These are phyloP conservation scores for Papiliotrema terrestris DNA, from an alignment of 1,284 basidiomycete species.

Conservation along the genomic window DNA sequence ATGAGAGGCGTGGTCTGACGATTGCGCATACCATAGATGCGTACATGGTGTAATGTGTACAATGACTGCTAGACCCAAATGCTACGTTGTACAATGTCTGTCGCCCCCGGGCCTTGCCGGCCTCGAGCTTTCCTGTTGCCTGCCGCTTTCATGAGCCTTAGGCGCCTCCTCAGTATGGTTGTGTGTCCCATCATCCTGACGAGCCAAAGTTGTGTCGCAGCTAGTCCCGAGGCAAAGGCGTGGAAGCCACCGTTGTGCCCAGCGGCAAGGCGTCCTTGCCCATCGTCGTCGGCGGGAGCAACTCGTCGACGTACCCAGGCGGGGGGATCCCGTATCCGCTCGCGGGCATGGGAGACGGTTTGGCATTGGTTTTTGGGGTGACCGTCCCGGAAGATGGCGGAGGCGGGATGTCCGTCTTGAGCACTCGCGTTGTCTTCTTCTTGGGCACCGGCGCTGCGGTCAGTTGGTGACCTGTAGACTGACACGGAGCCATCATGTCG, in stretches of 20 bases:
- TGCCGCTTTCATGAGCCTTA: no score
- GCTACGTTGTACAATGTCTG: no score
- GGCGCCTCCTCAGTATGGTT: no score
- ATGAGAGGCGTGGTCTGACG: no score
- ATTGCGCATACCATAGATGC: no score
- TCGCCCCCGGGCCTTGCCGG: no score
- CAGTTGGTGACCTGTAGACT: neutral
- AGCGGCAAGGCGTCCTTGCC: neutral
- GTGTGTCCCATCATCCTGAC: no score
- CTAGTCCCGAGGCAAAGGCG: neutral
- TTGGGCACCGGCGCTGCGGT: conserved; percentile 48
- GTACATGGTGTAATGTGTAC: no score
- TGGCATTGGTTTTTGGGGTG: conserved; percentile 18
- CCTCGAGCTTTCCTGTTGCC: no score
- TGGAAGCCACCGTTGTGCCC: neutral
- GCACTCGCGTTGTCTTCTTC: conserved; percentile 47
- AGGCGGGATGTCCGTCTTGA: conserved; percentile 50
- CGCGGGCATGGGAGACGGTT: conserved; percentile 13
- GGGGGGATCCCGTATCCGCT: conserved; percentile 10
- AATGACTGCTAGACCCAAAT: no score
- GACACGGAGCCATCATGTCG: no score
- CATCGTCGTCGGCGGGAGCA: neutral
- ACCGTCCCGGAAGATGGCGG: conserved; percentile 21
- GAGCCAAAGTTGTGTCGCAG: no score
- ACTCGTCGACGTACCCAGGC: neutral